Evolutionary conservation across 2,329 filamentous ascomycete genomes (phyloP), one percentile per base, ranked within the genome.

Genomic region (Teratosphaeria epicoccoides): DNA sequence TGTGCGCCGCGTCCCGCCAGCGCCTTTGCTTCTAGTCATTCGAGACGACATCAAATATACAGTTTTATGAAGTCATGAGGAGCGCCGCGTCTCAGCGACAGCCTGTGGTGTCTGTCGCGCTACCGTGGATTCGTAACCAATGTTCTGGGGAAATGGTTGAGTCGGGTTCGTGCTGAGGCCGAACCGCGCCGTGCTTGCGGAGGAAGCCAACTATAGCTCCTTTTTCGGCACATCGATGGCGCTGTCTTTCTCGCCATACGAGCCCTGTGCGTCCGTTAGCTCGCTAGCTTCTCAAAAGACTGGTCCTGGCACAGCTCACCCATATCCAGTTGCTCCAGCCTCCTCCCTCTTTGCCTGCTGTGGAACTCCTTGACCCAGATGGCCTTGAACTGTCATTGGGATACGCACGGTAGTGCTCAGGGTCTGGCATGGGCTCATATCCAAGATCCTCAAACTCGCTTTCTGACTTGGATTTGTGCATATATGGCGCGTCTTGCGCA

Each of bases 381-480:
- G 46, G 47, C 51, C 37, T 28, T 47, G 22, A 11, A 23, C 51
- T 29, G 17, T 49, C 47, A 14, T 53, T 44, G n/a, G 12, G 25
- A 23, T 52, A 40, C 6, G 51, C 50, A 23, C 55, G 49, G 47
- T 58, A 65, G 28, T 61, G 58, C 48, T 64, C 62, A 22, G 61
- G 65, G 50, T 68, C 65, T n/a, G 66, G 65, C 60, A 69, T 66
- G 12, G 64, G 53, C 54, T 69, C 66, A 45, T 67, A 67, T 10
- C 59, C 63, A 2, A 69, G 58, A 50, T 69, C 66, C 53, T 95
- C 89, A 64, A 96, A 96, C 61, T 95, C 91, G 20, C 80, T 81
- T 66, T 95, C 89, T 67, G 87, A 94, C 57, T 83, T 82, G 64
- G 87, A 91, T 72, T 91, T 91, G 61, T 81, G 84, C 61, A 95